phyloP scores from a whole-genome alignment of 2,329 filamentous ascomycete genomes.

The Magnaporthiopsis rhizophila region DNA sequence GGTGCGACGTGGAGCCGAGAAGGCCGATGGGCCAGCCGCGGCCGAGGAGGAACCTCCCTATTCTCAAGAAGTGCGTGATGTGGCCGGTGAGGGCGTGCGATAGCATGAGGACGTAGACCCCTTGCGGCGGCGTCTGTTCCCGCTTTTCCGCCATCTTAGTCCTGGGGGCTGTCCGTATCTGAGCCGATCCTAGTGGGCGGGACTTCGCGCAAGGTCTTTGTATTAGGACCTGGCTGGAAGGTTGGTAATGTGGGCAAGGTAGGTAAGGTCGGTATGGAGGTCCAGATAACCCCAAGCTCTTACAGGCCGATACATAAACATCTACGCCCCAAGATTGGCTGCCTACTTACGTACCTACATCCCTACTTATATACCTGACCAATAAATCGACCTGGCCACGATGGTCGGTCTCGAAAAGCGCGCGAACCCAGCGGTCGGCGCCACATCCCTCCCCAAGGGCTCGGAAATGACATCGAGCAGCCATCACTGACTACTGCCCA shows the following conservation, averaged over 20 bases:
- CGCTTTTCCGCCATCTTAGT: neutral
- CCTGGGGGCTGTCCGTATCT: neutral
- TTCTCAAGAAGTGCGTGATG: conserved; percentile 25
- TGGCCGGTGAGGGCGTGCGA: conserved; percentile 29
- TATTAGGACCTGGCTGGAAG: no score
- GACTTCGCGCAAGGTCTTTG: no score
- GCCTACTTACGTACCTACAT: no score
- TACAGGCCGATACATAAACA: neutral
- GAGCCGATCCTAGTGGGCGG: neutral
- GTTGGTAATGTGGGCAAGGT: no score
- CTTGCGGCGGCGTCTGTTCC: neutral
- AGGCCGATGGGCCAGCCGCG: conserved; percentile 26
- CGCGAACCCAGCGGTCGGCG: neutral
- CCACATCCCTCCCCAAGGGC: neutral
- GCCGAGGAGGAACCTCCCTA: conserved; percentile 22
- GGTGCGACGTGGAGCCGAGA: conserved; percentile 27
- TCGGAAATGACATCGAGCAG: neutral
- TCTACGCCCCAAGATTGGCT: neutral
- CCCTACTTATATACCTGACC: no score
- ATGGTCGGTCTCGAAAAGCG: no score
- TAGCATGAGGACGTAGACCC: conserved; percentile 14
- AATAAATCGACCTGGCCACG: neutral
- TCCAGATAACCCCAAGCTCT: no score
- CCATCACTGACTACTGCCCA: neutral
- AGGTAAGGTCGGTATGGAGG: no score